Evolutionary conservation across 2,329 filamentous ascomycete species (phyloP).

Genomic region (Diaporthe citri): DNA sequence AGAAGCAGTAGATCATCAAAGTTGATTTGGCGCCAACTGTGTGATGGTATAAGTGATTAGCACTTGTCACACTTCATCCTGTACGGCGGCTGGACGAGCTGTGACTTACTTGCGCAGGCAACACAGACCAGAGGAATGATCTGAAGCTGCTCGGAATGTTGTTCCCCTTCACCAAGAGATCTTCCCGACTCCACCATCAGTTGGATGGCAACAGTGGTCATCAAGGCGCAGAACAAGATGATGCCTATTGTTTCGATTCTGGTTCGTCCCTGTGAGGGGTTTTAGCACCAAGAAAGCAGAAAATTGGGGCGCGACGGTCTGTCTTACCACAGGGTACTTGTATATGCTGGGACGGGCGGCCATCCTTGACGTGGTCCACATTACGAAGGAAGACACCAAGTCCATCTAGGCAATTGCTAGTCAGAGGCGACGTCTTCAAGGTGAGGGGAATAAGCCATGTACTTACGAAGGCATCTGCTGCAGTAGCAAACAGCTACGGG

Average conservation of each 20-base stretch:
- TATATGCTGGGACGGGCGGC: conserved; percentile 71
- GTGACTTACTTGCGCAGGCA: conserved; percentile 61
- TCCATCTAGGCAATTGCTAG: conserved; percentile 61
- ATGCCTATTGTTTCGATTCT: conserved; percentile 75
- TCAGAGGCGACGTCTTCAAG: conserved; percentile 36
- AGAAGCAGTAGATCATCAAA: conserved; percentile 67
- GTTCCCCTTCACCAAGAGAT: conserved; percentile 58
- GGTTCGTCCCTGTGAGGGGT: conserved; percentile 59
- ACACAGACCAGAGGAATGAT: conserved; percentile 68
- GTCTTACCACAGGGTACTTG: conserved; percentile 66
- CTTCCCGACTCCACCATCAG: conserved; percentile 71
- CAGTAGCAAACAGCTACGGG: conserved; percentile 70
- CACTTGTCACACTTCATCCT: neutral
- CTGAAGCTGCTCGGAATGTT: conserved; percentile 59
- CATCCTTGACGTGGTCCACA: conserved; percentile 70
- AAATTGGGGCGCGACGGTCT: conserved; percentile 35
- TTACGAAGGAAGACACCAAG: conserved; percentile 73
- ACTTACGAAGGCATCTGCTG: conserved; percentile 71
- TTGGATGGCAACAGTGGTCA: conserved; percentile 75
- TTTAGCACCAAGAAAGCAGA: conserved; percentile 44
- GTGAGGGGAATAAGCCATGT: neutral
- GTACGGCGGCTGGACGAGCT: conserved; percentile 36
- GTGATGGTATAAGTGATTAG: neutral
- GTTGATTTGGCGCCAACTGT: conserved; percentile 63
- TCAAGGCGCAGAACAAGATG: conserved; percentile 74